Percentiles rank a stretch among this genome's conserved stretches.
These are phyloP conservation scores for Trifolium fragiferum DNA, from an alignment of 306 rosid species.

Conservation along the genomic window DNA sequence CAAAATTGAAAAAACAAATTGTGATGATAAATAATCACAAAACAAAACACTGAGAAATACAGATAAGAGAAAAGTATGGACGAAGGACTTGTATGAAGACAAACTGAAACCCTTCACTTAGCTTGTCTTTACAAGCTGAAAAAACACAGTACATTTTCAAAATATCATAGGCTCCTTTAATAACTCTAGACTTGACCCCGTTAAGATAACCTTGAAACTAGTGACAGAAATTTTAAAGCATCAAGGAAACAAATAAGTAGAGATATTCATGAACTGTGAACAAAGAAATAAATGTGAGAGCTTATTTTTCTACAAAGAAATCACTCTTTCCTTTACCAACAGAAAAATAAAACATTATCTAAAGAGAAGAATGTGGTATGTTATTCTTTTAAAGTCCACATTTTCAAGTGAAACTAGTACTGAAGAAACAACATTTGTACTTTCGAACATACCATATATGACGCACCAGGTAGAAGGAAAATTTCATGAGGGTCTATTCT, in stretches of 20 bases:
- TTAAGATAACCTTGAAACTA: neutral
- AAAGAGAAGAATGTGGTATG: conserved; percentile 1
- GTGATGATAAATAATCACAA: conserved; percentile 27
- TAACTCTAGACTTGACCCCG: too few species aligned
- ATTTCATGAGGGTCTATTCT: conserved; percentile 68
- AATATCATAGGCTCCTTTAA: too few species aligned
- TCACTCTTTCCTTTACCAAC: conserved; percentile 19
- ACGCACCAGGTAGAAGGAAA: conserved; percentile 86
- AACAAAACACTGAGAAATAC: conserved; percentile 20
- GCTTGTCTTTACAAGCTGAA: conserved; percentile 15
- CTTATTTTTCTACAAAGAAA: conserved; percentile 1
- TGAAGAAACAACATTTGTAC: conserved; percentile 23
- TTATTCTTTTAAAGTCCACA: conserved; percentile 24
- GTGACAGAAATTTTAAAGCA: neutral
- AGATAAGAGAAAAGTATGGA: conserved; percentile 6
- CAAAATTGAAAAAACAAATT: conserved; percentile 16
- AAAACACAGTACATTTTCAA: neutral
- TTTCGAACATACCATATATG: conserved; percentile 71
- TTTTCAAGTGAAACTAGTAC: conserved; percentile 31
- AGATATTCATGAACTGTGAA: neutral
- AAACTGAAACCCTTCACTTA: conserved; percentile 13
- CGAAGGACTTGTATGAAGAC: neutral
- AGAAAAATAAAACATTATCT: conserved; percentile 21
- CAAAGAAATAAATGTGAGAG: conserved; percentile 24
- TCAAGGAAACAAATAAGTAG: conserved; percentile 7